Evolutionary conservation across 306 rosid genomes (phyloP).

Genomic region (Fragaria ananassa): DNA sequence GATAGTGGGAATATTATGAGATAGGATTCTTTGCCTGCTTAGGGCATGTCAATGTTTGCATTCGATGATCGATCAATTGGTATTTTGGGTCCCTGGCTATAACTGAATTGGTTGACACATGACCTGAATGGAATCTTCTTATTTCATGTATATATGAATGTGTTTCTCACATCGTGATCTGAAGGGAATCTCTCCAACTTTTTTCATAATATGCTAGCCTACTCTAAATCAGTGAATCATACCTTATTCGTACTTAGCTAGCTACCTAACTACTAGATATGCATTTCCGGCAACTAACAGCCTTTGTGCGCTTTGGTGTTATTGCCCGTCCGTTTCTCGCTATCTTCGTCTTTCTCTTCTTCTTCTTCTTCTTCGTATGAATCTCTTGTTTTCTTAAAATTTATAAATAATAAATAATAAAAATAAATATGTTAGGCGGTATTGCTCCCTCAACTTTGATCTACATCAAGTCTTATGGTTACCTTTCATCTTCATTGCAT

Average conservation of each 20-base stretch:
- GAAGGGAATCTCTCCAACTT: conserved; percentile 30
- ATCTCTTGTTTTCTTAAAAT: too few species aligned
- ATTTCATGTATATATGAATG: conserved; percentile 6
- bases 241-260: background rate
- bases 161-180: conserved; percentile 23
- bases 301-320: background rate
- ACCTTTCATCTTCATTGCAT: too few species aligned
- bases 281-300: background rate
- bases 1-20: conserved; percentile 18
- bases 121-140: conserved; percentile 55
- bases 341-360: background rate
- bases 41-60: conserved; percentile 36
- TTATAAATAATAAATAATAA: too few species aligned
- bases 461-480: too few species aligned
- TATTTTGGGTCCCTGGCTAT: conserved; percentile 40
- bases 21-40: conserved; percentile 24
- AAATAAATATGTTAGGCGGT: too few species aligned
- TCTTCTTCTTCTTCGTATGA: background rate
- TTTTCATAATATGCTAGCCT: conserved; percentile 3
- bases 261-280: background rate
- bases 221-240: background rate
- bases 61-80: conserved; percentile 18
- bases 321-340: background rate
- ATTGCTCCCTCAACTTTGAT: background rate
- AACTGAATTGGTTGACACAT: conserved; percentile 25